Base-by-base conservation (phyloP, 306 rosid genomes). In the Rubus parviflorus region DNA sequence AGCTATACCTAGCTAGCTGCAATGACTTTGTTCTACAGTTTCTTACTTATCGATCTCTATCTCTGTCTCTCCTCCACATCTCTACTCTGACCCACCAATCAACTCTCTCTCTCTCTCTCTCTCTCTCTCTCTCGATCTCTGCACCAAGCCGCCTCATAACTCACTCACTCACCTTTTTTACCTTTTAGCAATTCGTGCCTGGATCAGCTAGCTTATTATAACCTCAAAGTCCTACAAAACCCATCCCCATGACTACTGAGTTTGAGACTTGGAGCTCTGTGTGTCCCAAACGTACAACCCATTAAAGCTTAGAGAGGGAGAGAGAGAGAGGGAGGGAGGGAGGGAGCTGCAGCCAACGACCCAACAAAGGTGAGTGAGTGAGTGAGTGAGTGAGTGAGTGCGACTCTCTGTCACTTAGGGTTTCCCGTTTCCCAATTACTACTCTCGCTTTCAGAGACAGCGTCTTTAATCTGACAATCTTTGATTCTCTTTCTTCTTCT, bases 351-450 rank as follows among this genome's bases (percentile, higher is more conserved):
- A 30, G 35, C 35, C 35, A 30, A 30, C 35, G 35, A 30, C 5
- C 42, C 67, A 61, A 61, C 67, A 30, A 30, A 61, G 13, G 67
- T 61, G 42, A 61, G 67, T 61, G 67, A 30, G 67, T 61, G 42
- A 61, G 67, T 61, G 67, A n/a, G 67, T 61, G 42, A 61, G 67
- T 61, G 67, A 30, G 67, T 61, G 42, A 61, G 67, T 61, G 67
- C 1, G n/a, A 61, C 67, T 61, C 66, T 60, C 42, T 35, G 19
- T 13, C 51, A 51, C 17, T 75, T 40, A 52, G 54, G 35, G 51
- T 19, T 20, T 43, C 37, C 57, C 49, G 53, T 35, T 35, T 65
- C 25, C 30, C 54, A 30, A 66, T 68, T 19, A n/a, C 30, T 2
- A 16, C 9, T 23, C 9, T 38, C 40, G 4, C 20, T 49, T n/a